Conservation (phyloP, 2,329 filamentous ascomycete genomes). For the Rachicladosporium sp. region DNA sequence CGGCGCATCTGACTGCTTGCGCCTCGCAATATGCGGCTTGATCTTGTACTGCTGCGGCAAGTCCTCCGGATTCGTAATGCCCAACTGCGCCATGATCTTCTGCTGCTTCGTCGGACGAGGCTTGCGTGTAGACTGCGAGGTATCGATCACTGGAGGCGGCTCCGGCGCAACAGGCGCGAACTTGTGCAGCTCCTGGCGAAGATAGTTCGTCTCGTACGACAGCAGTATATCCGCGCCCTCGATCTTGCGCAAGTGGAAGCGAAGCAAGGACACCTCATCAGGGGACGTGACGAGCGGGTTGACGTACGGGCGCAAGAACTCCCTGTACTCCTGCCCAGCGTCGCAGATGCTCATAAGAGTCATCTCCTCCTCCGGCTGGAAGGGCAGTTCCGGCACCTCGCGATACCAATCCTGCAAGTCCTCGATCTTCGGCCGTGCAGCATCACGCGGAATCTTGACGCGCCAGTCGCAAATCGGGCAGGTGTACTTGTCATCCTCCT, state of each 20-base stretch:
- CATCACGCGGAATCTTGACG: constrained; percentile 91
- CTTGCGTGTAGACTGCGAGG: constrained; percentile 85
- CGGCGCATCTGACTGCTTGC: constrained; percentile 39
- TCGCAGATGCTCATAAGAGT: constrained; percentile 76
- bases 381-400: constrained; percentile 62
- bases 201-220: constrained; percentile 91
- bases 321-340: constrained; percentile 71
- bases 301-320: constrained; percentile 68
- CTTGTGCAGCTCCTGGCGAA: constrained; percentile 88
- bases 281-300: constrained; percentile 63
- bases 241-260: constrained; percentile 93
- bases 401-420: constrained; percentile 75
- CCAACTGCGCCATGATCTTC: constrained; percentile 80
- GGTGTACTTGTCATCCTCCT: constrained; percentile 96
- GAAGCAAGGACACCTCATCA: constrained; percentile 76
- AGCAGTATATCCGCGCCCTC: constrained; percentile 92
- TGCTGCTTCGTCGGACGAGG: constrained; percentile 93
- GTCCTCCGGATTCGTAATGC: constrained; percentile 81
- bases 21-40: constrained; percentile 61
- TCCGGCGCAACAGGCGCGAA: constrained; percentile 84
- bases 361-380: constrained; percentile 91
- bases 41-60: constrained; percentile 71
- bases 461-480: constrained; percentile 97
- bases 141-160: constrained; percentile 72
- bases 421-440: constrained; percentile 86